phyloP scores from a whole-genome alignment of 768 basidiomycete species.

The Lyophyllum decastes region DNA sequence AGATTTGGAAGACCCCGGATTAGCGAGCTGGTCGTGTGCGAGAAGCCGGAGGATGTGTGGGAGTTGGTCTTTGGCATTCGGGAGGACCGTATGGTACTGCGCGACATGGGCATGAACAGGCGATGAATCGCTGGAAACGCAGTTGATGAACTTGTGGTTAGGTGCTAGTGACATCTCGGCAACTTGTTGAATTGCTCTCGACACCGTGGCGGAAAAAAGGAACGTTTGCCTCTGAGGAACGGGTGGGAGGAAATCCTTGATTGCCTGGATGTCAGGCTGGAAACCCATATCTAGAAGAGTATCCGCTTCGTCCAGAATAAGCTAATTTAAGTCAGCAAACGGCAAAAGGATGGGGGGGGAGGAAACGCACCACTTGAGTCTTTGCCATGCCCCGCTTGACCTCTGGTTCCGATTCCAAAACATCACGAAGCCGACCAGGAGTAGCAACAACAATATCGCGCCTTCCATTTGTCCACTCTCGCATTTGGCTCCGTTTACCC shows the following conservation, averaged over 20 bases:
- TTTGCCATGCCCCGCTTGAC: slow-evolving; percentile 53
- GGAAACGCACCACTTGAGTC: slow-evolving; percentile 56
- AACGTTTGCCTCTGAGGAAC: slow-evolving; percentile 80
- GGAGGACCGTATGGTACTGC: slow-evolving; percentile 81
- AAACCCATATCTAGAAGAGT: slow-evolving; percentile 92
- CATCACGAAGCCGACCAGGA: slow-evolving; percentile 83
- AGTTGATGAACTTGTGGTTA: slow-evolving; percentile 74
- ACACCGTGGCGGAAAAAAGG: slow-evolving; percentile 89
- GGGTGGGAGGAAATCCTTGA: slow-evolving; percentile 61
- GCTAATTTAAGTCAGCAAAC: slow-evolving; percentile 38
- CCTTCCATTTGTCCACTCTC: slow-evolving; percentile 60
- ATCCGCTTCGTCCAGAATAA: slow-evolving; percentile 93
- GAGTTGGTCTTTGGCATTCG: slow-evolving; percentile 64
- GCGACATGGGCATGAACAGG: slow-evolving; percentile 76
- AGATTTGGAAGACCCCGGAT: slow-evolving; percentile 67
- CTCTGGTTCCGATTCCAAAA: slow-evolving; percentile 59
- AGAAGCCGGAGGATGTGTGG: slow-evolving; percentile 80
- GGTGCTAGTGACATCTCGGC: slow-evolving; percentile 58
- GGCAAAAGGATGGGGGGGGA: slow-evolving; percentile 1
- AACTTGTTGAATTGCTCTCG: slow-evolving; percentile 68
- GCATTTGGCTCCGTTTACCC: slow-evolving; percentile 64
- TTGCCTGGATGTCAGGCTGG: slow-evolving; percentile 79
- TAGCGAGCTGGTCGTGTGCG: slow-evolving; percentile 82
- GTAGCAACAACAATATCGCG: slow-evolving; percentile 88
- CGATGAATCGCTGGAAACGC: slow-evolving; percentile 58